Conservation (phyloP, 73 alveolate genomes). For the Uronychia binucleata region DNA sequence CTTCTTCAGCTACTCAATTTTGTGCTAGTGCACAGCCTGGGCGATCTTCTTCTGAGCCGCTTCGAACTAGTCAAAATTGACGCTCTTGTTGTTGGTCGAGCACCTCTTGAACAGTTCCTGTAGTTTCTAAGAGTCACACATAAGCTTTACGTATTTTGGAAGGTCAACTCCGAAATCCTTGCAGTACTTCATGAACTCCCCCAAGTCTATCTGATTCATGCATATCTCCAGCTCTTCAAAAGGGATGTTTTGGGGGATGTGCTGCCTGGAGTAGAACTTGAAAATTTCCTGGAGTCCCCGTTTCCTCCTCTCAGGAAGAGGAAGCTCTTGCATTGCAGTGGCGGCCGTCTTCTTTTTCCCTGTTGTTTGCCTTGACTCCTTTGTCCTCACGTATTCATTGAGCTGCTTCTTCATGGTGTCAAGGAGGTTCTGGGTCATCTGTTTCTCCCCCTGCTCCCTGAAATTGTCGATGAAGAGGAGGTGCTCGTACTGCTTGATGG, state of each 20-base stretch:
- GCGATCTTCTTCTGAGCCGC: constrained; percentile 21
- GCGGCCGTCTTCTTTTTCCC: background rate
- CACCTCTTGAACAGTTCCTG: constrained; percentile 60
- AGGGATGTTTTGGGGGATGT: constrained; percentile 37
- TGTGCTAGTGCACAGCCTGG: background rate
- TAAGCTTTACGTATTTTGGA: background rate
- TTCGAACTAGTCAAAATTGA: constrained; percentile 38
- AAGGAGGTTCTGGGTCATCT: constrained; percentile 1
- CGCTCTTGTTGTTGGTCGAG: constrained; percentile 42
- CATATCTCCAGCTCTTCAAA: constrained; percentile 53
- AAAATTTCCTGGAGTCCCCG: constrained; percentile 61
- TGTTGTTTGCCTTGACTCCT: background rate
- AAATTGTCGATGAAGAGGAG: background rate
- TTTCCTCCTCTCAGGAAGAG: constrained; percentile 25
- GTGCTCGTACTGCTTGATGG: constrained; percentile 13
- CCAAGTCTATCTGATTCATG: constrained; percentile 52
- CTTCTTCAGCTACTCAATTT: constrained; percentile 12
- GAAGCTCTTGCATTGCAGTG: background rate
- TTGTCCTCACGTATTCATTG: background rate
- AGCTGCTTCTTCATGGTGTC: constrained; percentile 11
- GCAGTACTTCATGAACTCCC: constrained; percentile 63
- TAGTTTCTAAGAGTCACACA: background rate
- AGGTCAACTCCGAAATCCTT: constrained; percentile 54
- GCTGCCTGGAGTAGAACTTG: constrained; percentile 55
- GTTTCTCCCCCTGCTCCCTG: background rate